These are phyloP conservation scores for Passalora sequoiae DNA, from an alignment of 2,329 filamentous ascomycete species.

Conservation along the genomic window DNA sequence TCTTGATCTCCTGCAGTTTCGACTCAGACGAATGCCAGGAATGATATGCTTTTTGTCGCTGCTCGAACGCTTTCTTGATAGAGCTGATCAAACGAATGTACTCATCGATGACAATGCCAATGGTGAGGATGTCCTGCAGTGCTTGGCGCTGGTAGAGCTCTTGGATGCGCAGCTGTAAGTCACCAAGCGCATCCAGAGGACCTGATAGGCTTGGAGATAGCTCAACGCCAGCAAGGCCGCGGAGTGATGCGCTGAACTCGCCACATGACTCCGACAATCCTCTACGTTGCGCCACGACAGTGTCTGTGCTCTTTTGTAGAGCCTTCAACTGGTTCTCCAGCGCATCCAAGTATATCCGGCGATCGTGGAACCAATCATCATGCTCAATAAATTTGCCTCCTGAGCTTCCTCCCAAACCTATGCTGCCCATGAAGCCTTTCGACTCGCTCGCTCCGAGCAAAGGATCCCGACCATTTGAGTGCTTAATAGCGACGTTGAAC, in stretches of 20 bases:
- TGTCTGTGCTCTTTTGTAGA: slow-evolving; percentile 87
- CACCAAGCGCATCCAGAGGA: slow-evolving; percentile 84
- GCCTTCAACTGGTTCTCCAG: slow-evolving; percentile 82
- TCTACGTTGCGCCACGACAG: slow-evolving; percentile 86
- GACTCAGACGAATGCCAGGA: slow-evolving; percentile 88
- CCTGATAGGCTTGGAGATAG: slow-evolving; percentile 82
- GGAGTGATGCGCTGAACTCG: slow-evolving; percentile 89
- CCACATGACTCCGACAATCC: slow-evolving; percentile 87
- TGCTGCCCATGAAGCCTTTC: slow-evolving; percentile 80
- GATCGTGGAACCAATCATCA: slow-evolving; percentile 99
- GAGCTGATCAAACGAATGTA: slow-evolving; percentile 95
- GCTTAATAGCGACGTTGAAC: slow-evolving; percentile 95
- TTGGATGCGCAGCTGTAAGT: slow-evolving; percentile 86
- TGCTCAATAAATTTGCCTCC: slow-evolving; percentile 89
- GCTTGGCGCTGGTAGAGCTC: slow-evolving; percentile 96
- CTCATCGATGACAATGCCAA: slow-evolving; percentile 96
- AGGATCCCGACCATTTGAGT: slow-evolving; percentile 81
- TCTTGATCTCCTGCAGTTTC: slow-evolving; percentile 83
- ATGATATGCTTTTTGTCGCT: slow-evolving; percentile 93
- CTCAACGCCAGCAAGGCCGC: slow-evolving; percentile 86
- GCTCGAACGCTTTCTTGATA: slow-evolving; percentile 85
- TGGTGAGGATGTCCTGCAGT: slow-evolving; percentile 90
- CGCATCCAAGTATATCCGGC: slow-evolving; percentile 88
- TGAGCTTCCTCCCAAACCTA: slow-evolving; percentile 67
- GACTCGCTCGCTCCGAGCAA: slow-evolving; percentile 68